These are phyloP conservation scores for Termitomyces sp. DNA, from an alignment of 768 basidiomycete species.

Conservation along the genomic window DNA sequence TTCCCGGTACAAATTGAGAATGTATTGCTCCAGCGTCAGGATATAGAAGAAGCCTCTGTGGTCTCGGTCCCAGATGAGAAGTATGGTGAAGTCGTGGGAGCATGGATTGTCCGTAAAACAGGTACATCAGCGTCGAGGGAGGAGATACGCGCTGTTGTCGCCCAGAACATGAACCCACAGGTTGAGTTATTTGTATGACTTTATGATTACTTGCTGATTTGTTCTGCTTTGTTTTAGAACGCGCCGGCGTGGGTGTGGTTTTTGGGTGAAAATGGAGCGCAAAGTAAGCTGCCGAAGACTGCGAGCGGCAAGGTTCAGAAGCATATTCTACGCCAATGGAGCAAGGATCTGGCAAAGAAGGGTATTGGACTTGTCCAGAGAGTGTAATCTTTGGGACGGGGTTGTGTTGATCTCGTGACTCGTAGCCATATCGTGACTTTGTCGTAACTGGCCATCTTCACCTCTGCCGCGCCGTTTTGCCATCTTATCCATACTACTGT, in stretches of 20 bases:
- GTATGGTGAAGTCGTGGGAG: conserved; percentile 80
- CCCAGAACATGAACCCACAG: conserved; percentile 73
- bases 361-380: conserved; percentile 35
- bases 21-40: conserved; percentile 49
- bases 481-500: too few species aligned
- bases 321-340: conserved; percentile 71
- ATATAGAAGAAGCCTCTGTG: conserved; percentile 69
- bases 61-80: conserved; percentile 65
- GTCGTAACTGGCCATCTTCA: too few species aligned
- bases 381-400: neutral
- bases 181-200: conserved; percentile 31
- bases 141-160: conserved; percentile 52
- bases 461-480: too few species aligned
- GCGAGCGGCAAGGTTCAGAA: conserved; percentile 89
- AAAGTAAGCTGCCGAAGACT: conserved; percentile 71
- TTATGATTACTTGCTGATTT: neutral
- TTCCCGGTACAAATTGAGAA: conserved; percentile 88
- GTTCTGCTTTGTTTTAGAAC: conserved; percentile 42
- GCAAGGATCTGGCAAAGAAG: conserved; percentile 47
- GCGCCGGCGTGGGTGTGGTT: conserved; percentile 85
- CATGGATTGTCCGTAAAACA: conserved; percentile 63
- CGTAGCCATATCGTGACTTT: too few species aligned
- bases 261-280: conserved; percentile 58
- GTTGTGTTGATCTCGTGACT: neutral
- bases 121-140: conserved; percentile 40